A percentile compares a stretch with the other conserved stretches of the same genome.
phyloP scores from a whole-genome alignment of 345 rosid species.

The Salix dunnii region DNA sequence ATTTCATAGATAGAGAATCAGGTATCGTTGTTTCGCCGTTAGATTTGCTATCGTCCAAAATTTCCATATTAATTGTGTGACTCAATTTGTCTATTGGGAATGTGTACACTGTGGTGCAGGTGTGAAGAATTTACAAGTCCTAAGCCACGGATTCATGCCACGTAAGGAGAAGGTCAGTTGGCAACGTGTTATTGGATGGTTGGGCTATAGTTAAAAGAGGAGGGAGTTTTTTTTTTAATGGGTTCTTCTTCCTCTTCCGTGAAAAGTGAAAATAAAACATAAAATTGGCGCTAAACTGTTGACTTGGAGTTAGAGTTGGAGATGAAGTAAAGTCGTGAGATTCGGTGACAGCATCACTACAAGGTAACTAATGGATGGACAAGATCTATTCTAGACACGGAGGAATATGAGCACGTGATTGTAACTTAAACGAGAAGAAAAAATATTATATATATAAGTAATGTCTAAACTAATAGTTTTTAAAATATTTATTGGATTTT shows the following conservation, averaged over 20 bases:
- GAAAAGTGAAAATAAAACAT: slow-evolving; percentile 9
- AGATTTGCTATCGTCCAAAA: slow-evolving; percentile 25
- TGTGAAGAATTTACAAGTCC: background rate
- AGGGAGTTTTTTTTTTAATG: background rate
- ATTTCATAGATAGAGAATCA: slow-evolving; percentile 46
- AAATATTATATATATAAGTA: no score
- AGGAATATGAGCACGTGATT: background rate
- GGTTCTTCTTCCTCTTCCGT: background rate
- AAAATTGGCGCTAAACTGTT: slow-evolving; percentile 35
- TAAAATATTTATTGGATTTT: no score
- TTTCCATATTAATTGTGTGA: slow-evolving; percentile 6
- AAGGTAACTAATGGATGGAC: background rate
- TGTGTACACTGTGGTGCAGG: background rate
- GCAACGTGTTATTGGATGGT: background rate
- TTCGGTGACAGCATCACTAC: background rate
- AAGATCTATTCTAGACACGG: background rate
- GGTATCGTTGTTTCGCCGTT: slow-evolving; percentile 31
- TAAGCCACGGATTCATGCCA: background rate
- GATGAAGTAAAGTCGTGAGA: background rate
- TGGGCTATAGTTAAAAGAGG: background rate
- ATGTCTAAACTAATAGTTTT: no score
- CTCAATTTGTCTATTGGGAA: background rate
- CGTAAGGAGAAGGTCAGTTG: slow-evolving; percentile 16
- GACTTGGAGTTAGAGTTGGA: slow-evolving; percentile 12
- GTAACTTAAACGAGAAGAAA: background rate